Evolutionary conservation across 441 rosid genomes (phyloP), one percentile per base, ranked within the genome.

Genomic region (Aquilaria agallochum): DNA sequence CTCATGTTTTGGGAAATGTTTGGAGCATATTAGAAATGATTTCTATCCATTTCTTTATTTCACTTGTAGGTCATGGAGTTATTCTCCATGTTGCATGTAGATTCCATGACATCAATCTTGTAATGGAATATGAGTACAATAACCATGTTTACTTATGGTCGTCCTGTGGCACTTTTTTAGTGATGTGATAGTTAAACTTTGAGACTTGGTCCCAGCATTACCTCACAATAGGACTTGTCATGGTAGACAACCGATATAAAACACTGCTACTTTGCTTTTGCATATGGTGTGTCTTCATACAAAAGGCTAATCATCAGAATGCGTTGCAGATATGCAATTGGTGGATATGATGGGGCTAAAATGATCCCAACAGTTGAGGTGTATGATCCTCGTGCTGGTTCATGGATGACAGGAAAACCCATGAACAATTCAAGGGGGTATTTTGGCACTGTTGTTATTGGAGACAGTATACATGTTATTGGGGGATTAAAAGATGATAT

Each of bases 281-380:
- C 42, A 36, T 36, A 4, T 36, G 42, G 5, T 36, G 42, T 5
- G 33, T 51, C 27, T 9, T 50, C 47, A n/a, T 64, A 2, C 13
- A 6, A 3, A 36, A 44, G 32, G 11, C 33, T 13, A 42, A 62
- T 42, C 48, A 52, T 5, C 47, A 27, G 30, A 59, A 52, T 15
- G n/a, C 51, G 50, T 55, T 58, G 71, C 62, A 80, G 84, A 47
- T 74, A 77, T 65, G 82, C 79, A 12, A 48, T 74, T 6, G 84
- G 79, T 31, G 81, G 84, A n/a, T 70, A 57, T 64, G 70, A 74
- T 63, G 84, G 81, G 42, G 45, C 31, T 5, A 53, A 11, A n/a
- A 80, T 69, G 77, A 68, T 67, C n/a, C 58, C 78, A 11, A 61
- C 73, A 7, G 75, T 77, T 4, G 82, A 80, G 64, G 55, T 74